Evolutionary conservation across 2,329 filamentous ascomycete genomes (phyloP), one percentile per base, ranked within the genome.

Genomic region (Fusarium torreyae): DNA sequence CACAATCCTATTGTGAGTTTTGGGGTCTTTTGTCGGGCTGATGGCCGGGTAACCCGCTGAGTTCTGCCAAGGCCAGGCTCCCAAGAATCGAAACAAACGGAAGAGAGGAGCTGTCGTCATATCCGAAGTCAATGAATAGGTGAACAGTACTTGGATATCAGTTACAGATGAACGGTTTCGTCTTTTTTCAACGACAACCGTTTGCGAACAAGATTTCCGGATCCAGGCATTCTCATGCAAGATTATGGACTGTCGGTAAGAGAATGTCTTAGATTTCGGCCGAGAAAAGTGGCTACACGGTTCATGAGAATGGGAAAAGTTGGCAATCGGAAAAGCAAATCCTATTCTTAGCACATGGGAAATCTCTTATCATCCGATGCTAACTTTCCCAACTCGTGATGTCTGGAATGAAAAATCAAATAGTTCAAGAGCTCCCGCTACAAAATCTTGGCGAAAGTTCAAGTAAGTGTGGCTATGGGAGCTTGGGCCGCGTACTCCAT

Each of bases 311-410:
- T 11, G 9, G 10, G 28, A 31, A 11, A 13, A 31, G n/a, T 48
- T 60, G 11, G 46, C 24, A 18, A 36, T 22, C 10, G 15, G 6
- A 24, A 24, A 55, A 34, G 36, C 13, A 18, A 6, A 60, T 48
- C 36, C 46, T 65, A 65, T 65, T 52, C 53, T 52, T 65, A 60
- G 60, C 13, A 48, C 11, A 33, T 33, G 17, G 7, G 2, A 46
- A 48, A 9, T 33, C 20, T 14, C 22, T 3, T 5, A 36, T 38
- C 20, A 26, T 36, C 28, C 5, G 28, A 59, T 33, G 17, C 33
- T 36, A 60, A 28, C 10, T 14, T 43, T 51, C 6, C 9, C 15
- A 10, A n/a, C 34, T 48, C 33, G 4, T 4, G 14, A 28, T 60
- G 13, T 24, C 46, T 53, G 60, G 60, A 65, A 65, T 65, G 60